These are phyloP conservation scores for Annona squamosa DNA, from an alignment of 164 flowering plant genomes.

Conservation along the genomic window DNA sequence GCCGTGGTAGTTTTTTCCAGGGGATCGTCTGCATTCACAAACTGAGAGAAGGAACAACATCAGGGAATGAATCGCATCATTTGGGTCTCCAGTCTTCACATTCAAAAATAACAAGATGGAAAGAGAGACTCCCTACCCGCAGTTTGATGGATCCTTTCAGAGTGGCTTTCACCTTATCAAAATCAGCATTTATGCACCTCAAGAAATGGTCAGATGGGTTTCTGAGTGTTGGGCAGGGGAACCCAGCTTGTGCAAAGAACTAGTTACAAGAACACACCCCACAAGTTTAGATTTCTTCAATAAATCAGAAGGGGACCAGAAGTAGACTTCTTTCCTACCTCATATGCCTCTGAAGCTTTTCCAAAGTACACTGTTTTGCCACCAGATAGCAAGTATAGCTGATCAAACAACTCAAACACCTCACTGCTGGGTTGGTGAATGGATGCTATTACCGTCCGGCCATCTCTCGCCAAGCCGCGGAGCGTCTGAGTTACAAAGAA, in stretches of 20 bases:
- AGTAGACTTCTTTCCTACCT: constrained; percentile 26
- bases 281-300: not conserved
- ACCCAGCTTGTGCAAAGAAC: constrained; percentile 97
- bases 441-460: constrained; percentile 89
- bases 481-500: constrained; percentile 91
- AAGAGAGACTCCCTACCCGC: constrained; percentile 35
- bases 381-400: constrained; percentile 78
- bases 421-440: constrained; percentile 98
- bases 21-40: constrained; percentile 72
- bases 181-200: constrained; percentile 84
- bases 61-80: constrained; percentile 1
- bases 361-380: constrained; percentile 92
- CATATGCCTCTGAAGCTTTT: constrained; percentile 75
- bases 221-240: constrained; percentile 89
- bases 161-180: constrained; percentile 95
- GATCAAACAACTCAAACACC: constrained; percentile 90
- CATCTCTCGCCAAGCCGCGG: constrained; percentile 72
- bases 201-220: constrained; percentile 97
- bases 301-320: not conserved
- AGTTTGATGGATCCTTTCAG: constrained; percentile 89
- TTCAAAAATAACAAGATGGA: not conserved
- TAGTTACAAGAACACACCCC: constrained; percentile 15
- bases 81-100: not conserved
- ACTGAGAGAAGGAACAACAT: constrained; percentile 30
- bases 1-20: constrained; percentile 74